A percentile compares a stretch with the other conserved stretches of the same genome.
phyloP scores from a whole-genome alignment of 169 alveolate species.

The Plasmodium blacklocki region DNA sequence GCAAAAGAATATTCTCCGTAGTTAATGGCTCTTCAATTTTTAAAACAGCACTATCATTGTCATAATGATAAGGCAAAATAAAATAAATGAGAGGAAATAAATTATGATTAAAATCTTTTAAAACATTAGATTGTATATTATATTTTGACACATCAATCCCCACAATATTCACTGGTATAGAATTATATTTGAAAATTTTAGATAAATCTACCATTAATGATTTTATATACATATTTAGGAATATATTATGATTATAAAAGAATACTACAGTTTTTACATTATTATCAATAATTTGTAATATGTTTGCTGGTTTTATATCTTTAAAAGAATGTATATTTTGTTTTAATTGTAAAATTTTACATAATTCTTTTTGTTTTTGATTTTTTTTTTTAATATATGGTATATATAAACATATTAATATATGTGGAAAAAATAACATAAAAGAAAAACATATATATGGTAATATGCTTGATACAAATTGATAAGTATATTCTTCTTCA shows the following conservation, averaged over 20 bases:
- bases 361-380: constrained; percentile 29
- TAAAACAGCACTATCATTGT: constrained; percentile 70
- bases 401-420: constrained; percentile 53
- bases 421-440: constrained; percentile 62
- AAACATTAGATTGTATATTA: constrained; percentile 27
- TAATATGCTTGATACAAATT: constrained; percentile 46
- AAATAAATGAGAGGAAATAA: constrained; percentile 41
- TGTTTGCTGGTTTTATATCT: constrained; percentile 53
- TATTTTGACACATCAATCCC: constrained; percentile 54
- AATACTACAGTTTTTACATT: constrained; percentile 42
- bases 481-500: constrained; percentile 52
- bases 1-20: constrained; percentile 17
- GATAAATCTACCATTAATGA: constrained; percentile 58
- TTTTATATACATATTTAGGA: constrained; percentile 50
- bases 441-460: constrained; percentile 71
- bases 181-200: constrained; percentile 38
- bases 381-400: constrained; percentile 63
- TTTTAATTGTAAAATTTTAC: constrained; percentile 43
- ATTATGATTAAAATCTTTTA: constrained; percentile 38
- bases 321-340: constrained; percentile 47
- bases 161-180: constrained; percentile 51
- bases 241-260: constrained; percentile 35
- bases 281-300: constrained; percentile 34
- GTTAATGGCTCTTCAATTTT: constrained; percentile 45
- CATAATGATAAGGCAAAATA: constrained; percentile 58